Percentiles rank a stretch among this genome's conserved stretches.
These are phyloP conservation scores for Betula pendula DNA, from an alignment of 306 rosid genomes.

Conservation along the genomic window DNA sequence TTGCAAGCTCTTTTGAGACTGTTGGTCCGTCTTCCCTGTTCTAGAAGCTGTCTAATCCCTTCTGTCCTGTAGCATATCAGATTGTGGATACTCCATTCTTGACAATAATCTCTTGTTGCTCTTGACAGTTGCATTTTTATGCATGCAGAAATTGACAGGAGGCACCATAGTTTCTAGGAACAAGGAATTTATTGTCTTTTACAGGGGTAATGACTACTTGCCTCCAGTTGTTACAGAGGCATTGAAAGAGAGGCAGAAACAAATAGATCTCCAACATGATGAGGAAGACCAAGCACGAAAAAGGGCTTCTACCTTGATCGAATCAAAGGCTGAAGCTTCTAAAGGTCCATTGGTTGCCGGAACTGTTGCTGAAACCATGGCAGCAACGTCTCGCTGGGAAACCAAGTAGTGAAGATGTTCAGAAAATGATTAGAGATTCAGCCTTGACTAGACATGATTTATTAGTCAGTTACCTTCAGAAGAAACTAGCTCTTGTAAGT, in stretches of 20 bases:
- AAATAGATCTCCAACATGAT: slow-evolving; percentile 61
- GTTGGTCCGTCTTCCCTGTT: slow-evolving; percentile 11
- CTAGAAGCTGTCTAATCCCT: slow-evolving; percentile 5
- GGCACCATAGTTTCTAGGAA: slow-evolving; percentile 89
- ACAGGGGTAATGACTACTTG: slow-evolving; percentile 88
- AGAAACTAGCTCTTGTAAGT: slow-evolving; percentile 70
- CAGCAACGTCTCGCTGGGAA: slow-evolving; percentile 88
- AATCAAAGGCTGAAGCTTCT: slow-evolving; percentile 45
- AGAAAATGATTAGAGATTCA: slow-evolving; percentile 70
- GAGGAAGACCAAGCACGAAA: slow-evolving; percentile 75
- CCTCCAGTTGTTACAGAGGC: slow-evolving; percentile 63
- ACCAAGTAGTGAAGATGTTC: slow-evolving; percentile 52
- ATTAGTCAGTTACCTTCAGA: slow-evolving; percentile 56
- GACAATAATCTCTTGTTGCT: slow-evolving; percentile 22
- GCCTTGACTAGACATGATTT: slow-evolving; percentile 52
- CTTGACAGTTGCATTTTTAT: slow-evolving; percentile 33
- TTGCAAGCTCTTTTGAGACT: slow-evolving; percentile 16
- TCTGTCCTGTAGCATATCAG: slow-evolving; percentile 13
- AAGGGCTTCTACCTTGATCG: slow-evolving; percentile 41
- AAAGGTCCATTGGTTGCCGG: slow-evolving; percentile 64
- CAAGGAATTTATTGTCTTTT: slow-evolving; percentile 84
- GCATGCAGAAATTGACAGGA: slow-evolving; percentile 79
- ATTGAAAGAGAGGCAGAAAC: slow-evolving; percentile 65
- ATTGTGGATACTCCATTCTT: slow-evolving; percentile 11
- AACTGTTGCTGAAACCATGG: slow-evolving; percentile 89